phyloP scores from a whole-genome alignment of 495 filamentous ascomycete genomes.

The Penicillium simplicissimum region DNA sequence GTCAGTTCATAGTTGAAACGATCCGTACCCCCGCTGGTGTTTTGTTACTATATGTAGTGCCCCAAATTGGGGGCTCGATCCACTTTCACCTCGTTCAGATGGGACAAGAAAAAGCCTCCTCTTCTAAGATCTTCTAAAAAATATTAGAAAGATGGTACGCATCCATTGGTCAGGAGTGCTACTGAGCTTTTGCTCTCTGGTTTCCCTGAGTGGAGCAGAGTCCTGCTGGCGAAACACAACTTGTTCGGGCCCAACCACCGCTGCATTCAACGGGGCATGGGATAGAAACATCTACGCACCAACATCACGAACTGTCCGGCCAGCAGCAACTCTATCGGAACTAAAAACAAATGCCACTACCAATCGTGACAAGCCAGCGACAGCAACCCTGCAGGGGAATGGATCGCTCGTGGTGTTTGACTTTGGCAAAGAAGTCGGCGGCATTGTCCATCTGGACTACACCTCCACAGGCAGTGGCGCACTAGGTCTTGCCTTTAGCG shows the following conservation, averaged over 20 bases:
- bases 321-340: constrained; percentile 46
- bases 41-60: constrained; percentile 11
- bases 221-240: constrained; percentile 58
- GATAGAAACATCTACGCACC: constrained; percentile 62
- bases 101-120: neutral
- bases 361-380: constrained; percentile 28
- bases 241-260: constrained; percentile 52
- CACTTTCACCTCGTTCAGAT: neutral
- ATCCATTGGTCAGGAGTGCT: constrained; percentile 18
- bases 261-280: constrained; percentile 61
- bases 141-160: constrained; percentile 18
- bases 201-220: constrained; percentile 27
- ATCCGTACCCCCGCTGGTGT: neutral
- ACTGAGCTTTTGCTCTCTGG: constrained; percentile 20
- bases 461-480: constrained; percentile 45
- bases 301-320: constrained; percentile 52
- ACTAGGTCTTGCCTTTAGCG: constrained; percentile 62
- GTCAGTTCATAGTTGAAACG: too few species aligned
- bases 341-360: constrained; percentile 33
- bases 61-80: neutral
- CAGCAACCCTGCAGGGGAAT: constrained; percentile 41
- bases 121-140: neutral
- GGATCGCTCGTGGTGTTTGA: constrained; percentile 55
- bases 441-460: constrained; percentile 53
- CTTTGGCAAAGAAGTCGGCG: constrained; percentile 61